phyloP scores from a whole-genome alignment of 106 monocot species.

The Acorus calamus region DNA sequence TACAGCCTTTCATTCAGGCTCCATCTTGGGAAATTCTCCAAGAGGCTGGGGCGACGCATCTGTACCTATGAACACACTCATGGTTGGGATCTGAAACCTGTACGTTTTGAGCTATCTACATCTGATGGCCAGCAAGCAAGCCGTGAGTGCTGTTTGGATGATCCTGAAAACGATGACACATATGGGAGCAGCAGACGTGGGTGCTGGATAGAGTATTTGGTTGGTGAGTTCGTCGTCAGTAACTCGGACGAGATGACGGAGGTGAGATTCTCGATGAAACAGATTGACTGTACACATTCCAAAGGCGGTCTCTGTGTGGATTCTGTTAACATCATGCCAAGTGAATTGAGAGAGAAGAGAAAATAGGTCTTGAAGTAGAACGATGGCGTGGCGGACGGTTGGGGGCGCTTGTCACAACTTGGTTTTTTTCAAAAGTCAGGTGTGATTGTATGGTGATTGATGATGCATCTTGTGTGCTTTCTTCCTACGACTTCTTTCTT shows the following conservation, averaged over 20 bases:
- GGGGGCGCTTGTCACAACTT: too few species aligned
- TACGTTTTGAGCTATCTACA: conserved; percentile 26
- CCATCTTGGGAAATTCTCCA: conserved; percentile 32
- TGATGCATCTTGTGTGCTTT: too few species aligned
- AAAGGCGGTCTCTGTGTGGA: conserved; percentile 32
- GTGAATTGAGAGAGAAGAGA: conserved; percentile 13
- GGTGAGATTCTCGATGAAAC: conserved; percentile 40
- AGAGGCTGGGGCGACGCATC: conserved; percentile 21
- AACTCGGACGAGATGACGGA: conserved; percentile 17
- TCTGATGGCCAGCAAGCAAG: conserved; percentile 33
- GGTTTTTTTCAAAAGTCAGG: too few species aligned
- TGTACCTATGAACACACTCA: conserved; percentile 36
- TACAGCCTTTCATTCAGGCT: conserved; percentile 34
- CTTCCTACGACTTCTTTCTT: too few species aligned
- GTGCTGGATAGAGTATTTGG: conserved; percentile 33
- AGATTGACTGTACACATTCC: conserved; percentile 45
- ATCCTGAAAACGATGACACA: conserved; percentile 19
- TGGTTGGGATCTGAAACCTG: conserved; percentile 42
- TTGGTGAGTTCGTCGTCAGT: conserved; percentile 26
- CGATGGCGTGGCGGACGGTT: too few species aligned
- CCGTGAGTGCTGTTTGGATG: conserved; percentile 22
- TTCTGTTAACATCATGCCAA: conserved; percentile 33
- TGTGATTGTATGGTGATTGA: too few species aligned
- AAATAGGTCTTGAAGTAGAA: too few species aligned
- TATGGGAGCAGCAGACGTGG: conserved; percentile 23